phyloP scores from a whole-genome alignment of 2,329 filamentous ascomycete species.

The Ceratocystis huliohia region DNA sequence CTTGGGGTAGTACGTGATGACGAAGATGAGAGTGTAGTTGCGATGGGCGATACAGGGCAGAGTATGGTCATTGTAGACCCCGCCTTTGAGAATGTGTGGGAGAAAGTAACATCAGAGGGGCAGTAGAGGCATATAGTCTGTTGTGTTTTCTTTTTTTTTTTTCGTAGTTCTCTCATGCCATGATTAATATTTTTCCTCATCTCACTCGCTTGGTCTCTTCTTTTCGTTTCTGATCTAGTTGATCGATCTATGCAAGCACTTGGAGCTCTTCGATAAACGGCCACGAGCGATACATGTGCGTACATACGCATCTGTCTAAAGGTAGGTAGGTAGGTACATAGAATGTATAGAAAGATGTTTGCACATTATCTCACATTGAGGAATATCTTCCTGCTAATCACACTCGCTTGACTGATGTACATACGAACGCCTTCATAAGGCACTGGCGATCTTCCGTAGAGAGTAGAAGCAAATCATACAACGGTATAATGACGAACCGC shows the following conservation, averaged over 20 bases:
- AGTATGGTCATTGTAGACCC: slow-evolving; percentile 23
- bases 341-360: too few relatives aligned
- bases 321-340: too few relatives aligned
- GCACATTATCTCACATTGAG: neutral
- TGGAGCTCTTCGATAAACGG: too few relatives aligned
- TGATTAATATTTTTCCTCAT: slow-evolving; percentile 1
- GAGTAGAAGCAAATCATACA: neutral
- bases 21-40: slow-evolving; percentile 40
- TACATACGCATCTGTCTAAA: too few relatives aligned
- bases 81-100: slow-evolving; percentile 57
- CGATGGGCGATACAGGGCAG: slow-evolving; percentile 35
- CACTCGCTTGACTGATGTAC: neutral
- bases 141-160: slow-evolving; percentile 15
- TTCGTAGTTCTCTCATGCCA: slow-evolving; percentile 20
- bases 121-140: slow-evolving; percentile 14
- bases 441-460: slow-evolving; percentile 1
- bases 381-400: neutral
- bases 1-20: slow-evolving; percentile 20
- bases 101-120: slow-evolving; percentile 36
- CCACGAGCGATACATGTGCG: too few relatives aligned
- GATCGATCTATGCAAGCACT: too few relatives aligned
- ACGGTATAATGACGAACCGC: neutral
- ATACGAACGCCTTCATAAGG: neutral
- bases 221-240: neutral
- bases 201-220: neutral